Evolutionary conservation across 345 rosid species (phyloP).

Genomic region (Raphanus raphanistrum): DNA sequence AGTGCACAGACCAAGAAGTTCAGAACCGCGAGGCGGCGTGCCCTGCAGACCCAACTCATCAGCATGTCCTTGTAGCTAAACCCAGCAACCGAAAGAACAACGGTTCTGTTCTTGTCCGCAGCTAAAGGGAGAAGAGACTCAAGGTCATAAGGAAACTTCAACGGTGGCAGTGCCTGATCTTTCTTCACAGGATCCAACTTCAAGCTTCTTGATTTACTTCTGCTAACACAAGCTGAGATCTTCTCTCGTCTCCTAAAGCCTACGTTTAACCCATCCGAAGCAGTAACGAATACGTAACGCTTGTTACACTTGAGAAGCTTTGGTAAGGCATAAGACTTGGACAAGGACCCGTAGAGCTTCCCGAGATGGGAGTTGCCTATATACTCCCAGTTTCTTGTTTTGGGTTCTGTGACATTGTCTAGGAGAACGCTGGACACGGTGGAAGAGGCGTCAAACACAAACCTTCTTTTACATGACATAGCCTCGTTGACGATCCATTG

Average conservation of each 20-base stretch:
- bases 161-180: constrained; percentile 38
- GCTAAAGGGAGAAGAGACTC: constrained; percentile 62
- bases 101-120: constrained; percentile 68
- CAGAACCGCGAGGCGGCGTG: constrained; percentile 62
- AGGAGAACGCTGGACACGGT: constrained; percentile 47
- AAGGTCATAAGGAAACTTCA: constrained; percentile 55
- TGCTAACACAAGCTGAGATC: constrained; percentile 49
- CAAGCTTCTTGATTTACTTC: constrained; percentile 37
- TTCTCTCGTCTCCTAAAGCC: constrained; percentile 46
- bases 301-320: constrained; percentile 65
- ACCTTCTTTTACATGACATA: constrained; percentile 56
- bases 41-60: constrained; percentile 97
- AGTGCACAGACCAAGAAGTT: constrained; percentile 88
- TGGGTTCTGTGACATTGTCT: too few relatives aligned
- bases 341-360: constrained; percentile 59
- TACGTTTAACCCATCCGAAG: constrained; percentile 35
- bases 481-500: constrained; percentile 78
- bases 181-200: constrained; percentile 38
- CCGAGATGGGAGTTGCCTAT: constrained; percentile 72
- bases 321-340: constrained; percentile 44
- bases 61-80: constrained; percentile 90
- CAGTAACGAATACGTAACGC: constrained; percentile 46
- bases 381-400: constrained; percentile 64
- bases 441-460: constrained; percentile 78
- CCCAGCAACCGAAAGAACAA: constrained; percentile 87